Base-by-base conservation (phyloP, 805 yeast species). In the Sugiyamaella qingdaonensis region DNA sequence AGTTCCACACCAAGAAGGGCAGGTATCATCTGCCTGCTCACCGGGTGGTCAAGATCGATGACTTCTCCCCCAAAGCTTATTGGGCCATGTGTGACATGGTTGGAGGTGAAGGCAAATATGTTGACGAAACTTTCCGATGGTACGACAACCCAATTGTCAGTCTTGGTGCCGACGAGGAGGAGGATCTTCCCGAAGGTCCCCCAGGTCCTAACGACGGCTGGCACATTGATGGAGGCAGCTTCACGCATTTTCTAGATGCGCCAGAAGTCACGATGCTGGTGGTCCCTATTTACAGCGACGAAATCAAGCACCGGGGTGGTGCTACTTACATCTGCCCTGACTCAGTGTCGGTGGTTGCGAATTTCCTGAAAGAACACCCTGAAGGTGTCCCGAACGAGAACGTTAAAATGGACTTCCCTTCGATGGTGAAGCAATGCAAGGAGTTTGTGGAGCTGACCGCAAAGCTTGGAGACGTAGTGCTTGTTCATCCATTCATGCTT, bases 401-500 rank as follows among this genome's bases (percentile, higher is more conserved):
- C 34, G 46, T 32, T 10, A 19, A 21, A 16, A 52, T 52, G 41
- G 46, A 35, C 13, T 52, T 44, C 35, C 31, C 24, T 9, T 47
- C 46, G n/a, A 27, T 50, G 32, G 48, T 43, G 14, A 39, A 14
- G 21, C 44, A 53, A 47, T 53, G 56, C 46, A 53, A 50, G 16
- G 56, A 53, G 31, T 54, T 54, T 48, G 56, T 54, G 27, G 55
- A 54, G 48, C 48, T 54, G 11, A 54, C 56, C 4, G 56, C 48
- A 4, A 52, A 49, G 36, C 33, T 53, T 2, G 56, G 56, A 13
- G 56, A 53, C 35, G 56, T 53, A 10, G 56, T 32, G 16, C 34
- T 52, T 4, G 51, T 54, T n/a, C 57, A 54, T 37, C 57, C 57
- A 7, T 48, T 52, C 44, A 54, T 54, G 57, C 52, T 54, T 7